Evolutionary conservation across 495 filamentous ascomycete genomes (phyloP), one percentile per base, ranked within the genome.

Genomic region (Penicillium paradoxum): DNA sequence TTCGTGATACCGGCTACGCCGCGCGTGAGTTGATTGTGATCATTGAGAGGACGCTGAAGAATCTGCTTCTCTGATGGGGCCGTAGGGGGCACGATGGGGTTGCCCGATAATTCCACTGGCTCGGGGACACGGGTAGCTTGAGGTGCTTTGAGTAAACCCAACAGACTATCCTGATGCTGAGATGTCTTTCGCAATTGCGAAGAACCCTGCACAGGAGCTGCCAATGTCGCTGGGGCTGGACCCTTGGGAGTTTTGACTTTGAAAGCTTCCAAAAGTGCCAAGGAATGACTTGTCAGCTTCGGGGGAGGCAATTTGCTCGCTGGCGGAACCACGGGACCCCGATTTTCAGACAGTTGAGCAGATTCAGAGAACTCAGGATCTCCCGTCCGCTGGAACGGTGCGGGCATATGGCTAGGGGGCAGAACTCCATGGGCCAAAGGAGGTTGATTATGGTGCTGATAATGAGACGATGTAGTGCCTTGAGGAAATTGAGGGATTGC

Each of bases 181-280:
- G 70, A 68, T 7, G 72, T 60, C 53, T 67, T 70, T 11, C 60
- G 66, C 22, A 36, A 37, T 19, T 57, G 48, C 2, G 53, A 36
- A 15, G 53, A 47, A 2, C 44, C 56, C 15, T 65, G 51, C 29
- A 55, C 42, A 27, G 67, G 48, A 34, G 62, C 48, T 17, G 71
- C 53, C 6, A 65, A 60, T 41, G 63, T 56, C 6, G 62, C 63
- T 37, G 75, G 65, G 25, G 64, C 54, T 11, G 65, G 51, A 10
- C 63, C 58, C 14, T 69, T 65, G 1, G 70, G 60, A 3, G 69
- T 62, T 32, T 71, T 66, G 17, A 66, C 67, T 63, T 85, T 89
- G 66, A 89, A 86, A 2, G 83, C 75, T 60, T 79, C 83, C 39
- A 90, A 66, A 6, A 90, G 64, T 24, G 81, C 76, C 46, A 83